Base-by-base conservation (phyloP, 768 basidiomycete species). In the Trametes cingulata region DNA sequence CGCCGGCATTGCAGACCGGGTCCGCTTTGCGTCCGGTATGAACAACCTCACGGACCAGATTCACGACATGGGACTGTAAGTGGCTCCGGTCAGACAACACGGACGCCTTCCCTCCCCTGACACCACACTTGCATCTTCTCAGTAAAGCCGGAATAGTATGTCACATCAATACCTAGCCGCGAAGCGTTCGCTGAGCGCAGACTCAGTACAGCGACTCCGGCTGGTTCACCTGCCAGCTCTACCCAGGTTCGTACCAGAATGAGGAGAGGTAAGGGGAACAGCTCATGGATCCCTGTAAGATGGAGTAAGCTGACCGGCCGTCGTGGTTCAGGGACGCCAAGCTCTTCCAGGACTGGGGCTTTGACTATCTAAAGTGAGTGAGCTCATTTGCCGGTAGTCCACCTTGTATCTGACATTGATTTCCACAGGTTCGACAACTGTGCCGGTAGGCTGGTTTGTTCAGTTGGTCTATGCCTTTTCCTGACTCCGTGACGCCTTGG, bases 91-190 rank as follows among this genome's bases (percentile, higher is more conserved):
- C 10, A 6, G 6, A 15, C 19, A 8, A 20, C n/a, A 39, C 3
- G 1, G 5, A 37, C 7, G 17, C 19, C 10, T 24, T 33, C 9
- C 46, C 22, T 14, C 29, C 27, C 22, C 20, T 36, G 14, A 24
- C 47, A n/a, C 22, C 8, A 22, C 2, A 17, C 10, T 51, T 9
- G 40, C 10, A 20, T 24, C 3, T 33, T 13, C 24, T 13, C 61
- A 85, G 85, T 52, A 82, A 84, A 75, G 80, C 83, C 17, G 85
- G 85, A 7, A 86, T 87, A 52, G 86, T 87, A 65, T 63, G 82
- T 67, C 9, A 24, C 24, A 17, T 50, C n/a, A 19, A 13, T 20
- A 6, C 33, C 9, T 20, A 43, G 13, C 35, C 20, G 48, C 17
- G 15, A 17, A 15, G 10, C 36, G 24, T 14, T 24, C 0, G 27